These are phyloP conservation scores for Lactarius trivialis DNA, from an alignment of 768 basidiomycete genomes.

Conservation along the genomic window DNA sequence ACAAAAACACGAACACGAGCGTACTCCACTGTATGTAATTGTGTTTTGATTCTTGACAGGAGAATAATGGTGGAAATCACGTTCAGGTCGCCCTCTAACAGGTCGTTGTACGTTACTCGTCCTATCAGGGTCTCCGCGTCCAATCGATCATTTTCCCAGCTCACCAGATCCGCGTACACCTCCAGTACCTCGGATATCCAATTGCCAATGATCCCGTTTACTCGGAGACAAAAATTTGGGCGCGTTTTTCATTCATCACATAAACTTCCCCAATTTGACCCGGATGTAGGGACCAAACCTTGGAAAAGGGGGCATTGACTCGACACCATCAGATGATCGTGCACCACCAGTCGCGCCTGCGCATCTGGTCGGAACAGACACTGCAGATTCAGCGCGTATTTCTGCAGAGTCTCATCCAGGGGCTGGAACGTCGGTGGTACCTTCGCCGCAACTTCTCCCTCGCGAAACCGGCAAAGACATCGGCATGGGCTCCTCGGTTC, in stretches of 20 bases:
- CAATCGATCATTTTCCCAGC: slow-evolving; percentile 41
- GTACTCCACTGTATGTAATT: slow-evolving; percentile 68
- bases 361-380: slow-evolving; percentile 30
- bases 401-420: background rate
- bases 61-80: slow-evolving; percentile 8
- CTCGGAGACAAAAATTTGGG: slow-evolving; percentile 74
- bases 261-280: background rate
- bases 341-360: slow-evolving; percentile 51
- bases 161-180: slow-evolving; percentile 94
- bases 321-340: slow-evolving; percentile 59
- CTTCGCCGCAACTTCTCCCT: slow-evolving; percentile 48
- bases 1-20: slow-evolving; percentile 71
- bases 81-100: slow-evolving; percentile 75
- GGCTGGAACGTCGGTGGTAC: background rate
- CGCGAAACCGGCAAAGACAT: slow-evolving; percentile 84
- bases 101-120: slow-evolving; percentile 69
- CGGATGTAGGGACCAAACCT: slow-evolving; percentile 53
- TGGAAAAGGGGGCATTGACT: slow-evolving; percentile 78
- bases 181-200: slow-evolving; percentile 89
- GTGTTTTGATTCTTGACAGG: background rate
- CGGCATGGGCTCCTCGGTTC: slow-evolving; percentile 81
- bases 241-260: slow-evolving; percentile 26
- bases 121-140: background rate
- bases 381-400: slow-evolving; percentile 17
- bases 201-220: slow-evolving; percentile 97